Evolutionary conservation across 2,329 filamentous ascomycete species (phyloP), one percentile per base, ranked within the genome.

Genomic region (Aspergillus caelatus): DNA sequence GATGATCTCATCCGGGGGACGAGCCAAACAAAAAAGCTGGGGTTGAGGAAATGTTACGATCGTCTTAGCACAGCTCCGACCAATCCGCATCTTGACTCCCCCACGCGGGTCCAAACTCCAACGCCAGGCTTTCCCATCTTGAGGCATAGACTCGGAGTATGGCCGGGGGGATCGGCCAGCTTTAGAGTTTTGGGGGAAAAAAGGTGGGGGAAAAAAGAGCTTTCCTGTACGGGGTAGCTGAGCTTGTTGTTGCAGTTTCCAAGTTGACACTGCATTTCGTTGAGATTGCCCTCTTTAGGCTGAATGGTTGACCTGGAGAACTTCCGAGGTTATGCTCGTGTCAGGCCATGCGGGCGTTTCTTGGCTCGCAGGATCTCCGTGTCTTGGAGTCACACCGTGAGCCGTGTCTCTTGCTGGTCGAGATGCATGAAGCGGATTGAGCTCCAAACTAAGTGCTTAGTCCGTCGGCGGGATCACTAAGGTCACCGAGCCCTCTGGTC

Each of bases 341-440:
- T 58, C 57, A 50, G n/a, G 12, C 45, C 57, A 41, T 46, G n/a
- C 26, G 32, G 32, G 32, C 28, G 16, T 41, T 34, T 52, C 57
- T 59, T 52, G 57, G 57, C 30, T 59, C 57, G 57, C 45, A 53
- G 19, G 12, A 39, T 39, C 57, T 59, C 57, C 57, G 57, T 41
- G 39, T 41, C 34, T 36, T 36, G 14, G 34, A 36, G 5, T 16
- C 34, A 36, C 34, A 36, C 8, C 34, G 14, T 36, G 34, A 16
- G 34, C 34, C 34, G 34, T 36, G 34, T 36, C 14, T 36, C 14
- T 14, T 36, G 34, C 34, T 16, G 34, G 14, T 36, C 14, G 34
- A 36, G 14, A 16, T 16, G 14, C 34, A 36, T 36, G 34, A 36
- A 7, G 34, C 34, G 6, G 2, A 14, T 16, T 16, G 34, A 36